Evolutionary conservation across 768 basidiomycete genomes (phyloP).

Genomic region (Pulveroboletus sp.): DNA sequence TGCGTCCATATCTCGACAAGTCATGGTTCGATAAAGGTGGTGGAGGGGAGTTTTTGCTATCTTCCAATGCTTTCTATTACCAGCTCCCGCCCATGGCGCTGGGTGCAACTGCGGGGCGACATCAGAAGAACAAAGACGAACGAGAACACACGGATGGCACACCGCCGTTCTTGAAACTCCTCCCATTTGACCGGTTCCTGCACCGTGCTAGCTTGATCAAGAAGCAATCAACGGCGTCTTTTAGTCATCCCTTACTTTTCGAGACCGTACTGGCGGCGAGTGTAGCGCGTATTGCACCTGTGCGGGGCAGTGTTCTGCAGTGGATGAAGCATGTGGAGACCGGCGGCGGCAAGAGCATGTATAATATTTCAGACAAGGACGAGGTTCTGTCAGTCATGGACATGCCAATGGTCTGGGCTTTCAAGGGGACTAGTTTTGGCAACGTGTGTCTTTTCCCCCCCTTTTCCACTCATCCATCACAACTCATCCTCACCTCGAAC

Average conservation of each 20-base stretch:
- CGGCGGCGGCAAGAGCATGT: no score
- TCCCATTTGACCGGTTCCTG: conserved; percentile 46
- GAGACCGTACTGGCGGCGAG: conserved; percentile 31
- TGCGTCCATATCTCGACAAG: conserved; percentile 46
- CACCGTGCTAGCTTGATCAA: conserved; percentile 37
- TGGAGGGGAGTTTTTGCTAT: conserved; percentile 37
- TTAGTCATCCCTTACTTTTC: conserved; percentile 43
- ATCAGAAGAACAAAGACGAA: no score
- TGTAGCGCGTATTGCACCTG: conserved; percentile 4
- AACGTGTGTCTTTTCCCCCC: conserved; percentile 12
- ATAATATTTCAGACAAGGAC: neutral
- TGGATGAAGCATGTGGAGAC: conserved; percentile 17
- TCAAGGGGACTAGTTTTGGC: conserved; percentile 26
- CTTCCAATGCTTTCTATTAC: conserved; percentile 40
- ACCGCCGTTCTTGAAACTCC: conserved; percentile 39
- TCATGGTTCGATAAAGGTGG: conserved; percentile 47
- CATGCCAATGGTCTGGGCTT: conserved; percentile 10
- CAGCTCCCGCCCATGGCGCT: conserved; percentile 47
- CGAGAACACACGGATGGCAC: conserved; percentile 6
- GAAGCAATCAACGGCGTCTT: conserved; percentile 30
- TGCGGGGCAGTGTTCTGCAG: conserved; percentile 15
- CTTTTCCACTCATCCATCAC: neutral
- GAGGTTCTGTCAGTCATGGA: conserved; percentile 4
- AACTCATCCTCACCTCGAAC: neutral
- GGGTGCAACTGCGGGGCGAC: conserved; percentile 5